Evolutionary conservation across 345 rosid genomes (phyloP).

Genomic region (Toxicodendron radicans): DNA sequence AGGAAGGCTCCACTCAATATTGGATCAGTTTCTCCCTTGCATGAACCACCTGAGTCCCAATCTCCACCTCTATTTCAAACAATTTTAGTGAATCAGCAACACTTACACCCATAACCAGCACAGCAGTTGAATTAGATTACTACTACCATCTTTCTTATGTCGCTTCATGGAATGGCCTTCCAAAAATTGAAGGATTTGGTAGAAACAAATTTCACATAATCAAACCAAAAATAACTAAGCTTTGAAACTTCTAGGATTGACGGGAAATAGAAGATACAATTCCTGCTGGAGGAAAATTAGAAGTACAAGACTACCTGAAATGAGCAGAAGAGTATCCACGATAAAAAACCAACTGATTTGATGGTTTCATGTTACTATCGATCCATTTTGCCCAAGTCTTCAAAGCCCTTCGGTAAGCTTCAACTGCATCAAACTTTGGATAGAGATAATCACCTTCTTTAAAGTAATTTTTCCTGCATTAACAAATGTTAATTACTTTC

Average conservation of each 20-base stretch:
- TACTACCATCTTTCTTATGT: not conserved
- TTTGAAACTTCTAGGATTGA: not conserved
- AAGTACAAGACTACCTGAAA: slow-evolving; percentile 54
- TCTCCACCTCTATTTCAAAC: slow-evolving; percentile 76
- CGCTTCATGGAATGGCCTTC: not conserved
- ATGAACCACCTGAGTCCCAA: slow-evolving; percentile 95
- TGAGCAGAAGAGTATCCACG: slow-evolving; percentile 97
- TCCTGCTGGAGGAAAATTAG: not conserved
- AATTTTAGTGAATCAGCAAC: not conserved
- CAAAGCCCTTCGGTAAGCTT: slow-evolving; percentile 83
- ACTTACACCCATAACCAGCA: no score
- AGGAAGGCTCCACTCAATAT: slow-evolving; percentile 58
- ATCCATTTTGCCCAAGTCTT: slow-evolving; percentile 93
- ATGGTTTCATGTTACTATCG: slow-evolving; percentile 50
- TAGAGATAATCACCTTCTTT: slow-evolving; percentile 86
- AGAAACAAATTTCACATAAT: not conserved
- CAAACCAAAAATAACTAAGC: not conserved
- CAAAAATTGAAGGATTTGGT: not conserved
- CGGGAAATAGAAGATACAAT: not conserved
- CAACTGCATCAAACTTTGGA: slow-evolving; percentile 75
- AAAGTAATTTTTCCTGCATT: slow-evolving; percentile 82
- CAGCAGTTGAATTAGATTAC: no score
- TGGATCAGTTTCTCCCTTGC: slow-evolving; percentile 78
- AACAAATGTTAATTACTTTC: slow-evolving; percentile 16
- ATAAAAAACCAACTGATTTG: slow-evolving; percentile 70